These are phyloP conservation scores for Uromyces viciae-fabae DNA, from an alignment of 1,284 basidiomycete genomes.

Conservation along the genomic window DNA sequence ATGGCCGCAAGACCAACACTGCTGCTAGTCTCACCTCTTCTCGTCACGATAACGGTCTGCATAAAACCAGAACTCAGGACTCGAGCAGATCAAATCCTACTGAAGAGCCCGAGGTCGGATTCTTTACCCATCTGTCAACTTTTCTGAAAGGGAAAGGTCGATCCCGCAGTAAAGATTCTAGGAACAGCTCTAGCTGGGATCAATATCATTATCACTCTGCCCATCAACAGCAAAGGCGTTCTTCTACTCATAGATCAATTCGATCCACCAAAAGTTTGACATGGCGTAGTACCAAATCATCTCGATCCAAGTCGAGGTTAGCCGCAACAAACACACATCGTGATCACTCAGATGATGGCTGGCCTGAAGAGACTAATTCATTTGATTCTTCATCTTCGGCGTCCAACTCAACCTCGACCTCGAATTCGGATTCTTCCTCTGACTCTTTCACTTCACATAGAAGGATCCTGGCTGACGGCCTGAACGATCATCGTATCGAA, in stretches of 20 bases:
- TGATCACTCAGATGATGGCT: constrained; percentile 42
- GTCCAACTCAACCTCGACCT: constrained; percentile 38
- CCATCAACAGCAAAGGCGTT: constrained; percentile 1
- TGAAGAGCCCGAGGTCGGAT: constrained; percentile 37
- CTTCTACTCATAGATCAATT: constrained; percentile 29
- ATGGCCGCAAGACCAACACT: constrained; percentile 21
- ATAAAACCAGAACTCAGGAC: constrained; percentile 5
- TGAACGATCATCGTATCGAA: constrained; percentile 43
- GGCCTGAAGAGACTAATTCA: constrained; percentile 33
- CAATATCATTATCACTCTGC: not conserved
- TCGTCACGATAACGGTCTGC: not conserved
- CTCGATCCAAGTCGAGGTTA: constrained; percentile 34
- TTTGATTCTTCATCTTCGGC: constrained; percentile 16
- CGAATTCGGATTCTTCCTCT: constrained; percentile 44
- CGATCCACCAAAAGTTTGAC: constrained; percentile 27
- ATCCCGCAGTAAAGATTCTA: constrained; percentile 35
- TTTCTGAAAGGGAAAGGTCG: constrained; percentile 42
- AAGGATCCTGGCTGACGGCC: constrained; percentile 46
- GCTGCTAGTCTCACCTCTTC: constrained; percentile 20
- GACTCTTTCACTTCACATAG: constrained; percentile 45
- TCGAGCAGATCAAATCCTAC: not conserved
- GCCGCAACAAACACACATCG: constrained; percentile 13
- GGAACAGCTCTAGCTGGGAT: constrained; percentile 1
- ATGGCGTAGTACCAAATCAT: constrained; percentile 24
- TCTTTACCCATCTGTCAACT: constrained; percentile 38